These are phyloP conservation scores for Cutaneotrichosporon dermatis DNA, from an alignment of 1,284 basidiomycete species.

Conservation along the genomic window DNA sequence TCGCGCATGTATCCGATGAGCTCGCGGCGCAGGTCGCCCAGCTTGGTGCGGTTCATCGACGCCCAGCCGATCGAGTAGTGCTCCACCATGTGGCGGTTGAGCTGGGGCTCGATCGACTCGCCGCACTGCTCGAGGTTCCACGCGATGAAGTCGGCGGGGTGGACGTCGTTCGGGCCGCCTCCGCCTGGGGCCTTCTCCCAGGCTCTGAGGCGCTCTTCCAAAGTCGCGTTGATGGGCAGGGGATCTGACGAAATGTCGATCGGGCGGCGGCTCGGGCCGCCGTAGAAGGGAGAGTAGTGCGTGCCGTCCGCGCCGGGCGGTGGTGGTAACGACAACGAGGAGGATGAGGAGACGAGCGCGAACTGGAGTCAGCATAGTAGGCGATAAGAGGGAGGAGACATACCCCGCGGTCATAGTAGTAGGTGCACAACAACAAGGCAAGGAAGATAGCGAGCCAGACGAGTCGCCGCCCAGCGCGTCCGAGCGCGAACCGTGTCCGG, in stretches of 20 bases:
- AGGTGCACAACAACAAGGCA: too few relatives aligned
- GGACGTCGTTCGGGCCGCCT: slow-evolving; percentile 42
- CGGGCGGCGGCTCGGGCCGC: slow-evolving; percentile 15
- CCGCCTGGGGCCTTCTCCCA: slow-evolving; percentile 50
- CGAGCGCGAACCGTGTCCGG: too few relatives aligned
- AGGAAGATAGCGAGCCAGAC: too few relatives aligned
- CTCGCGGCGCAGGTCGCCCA: slow-evolving; percentile 40
- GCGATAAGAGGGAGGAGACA: too few relatives aligned
- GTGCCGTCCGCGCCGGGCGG: background rate
- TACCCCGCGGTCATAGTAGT: too few relatives aligned
- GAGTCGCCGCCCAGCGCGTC: too few relatives aligned
- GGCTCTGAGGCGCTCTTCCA: slow-evolving; percentile 46
- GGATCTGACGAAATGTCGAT: slow-evolving; percentile 47
- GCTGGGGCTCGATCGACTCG: slow-evolving; percentile 36
- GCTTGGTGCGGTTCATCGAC: slow-evolving; percentile 36
- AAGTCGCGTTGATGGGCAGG: slow-evolving; percentile 44
- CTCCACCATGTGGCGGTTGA: slow-evolving; percentile 47
- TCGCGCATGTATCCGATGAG: slow-evolving; percentile 43
- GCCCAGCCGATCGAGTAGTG: slow-evolving; percentile 45
- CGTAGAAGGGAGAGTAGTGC: slow-evolving; percentile 18
- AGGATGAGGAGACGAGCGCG: too few relatives aligned
- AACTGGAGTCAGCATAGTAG: too few relatives aligned
- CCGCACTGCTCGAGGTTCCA: slow-evolving; percentile 48
- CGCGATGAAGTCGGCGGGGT: slow-evolving; percentile 44
- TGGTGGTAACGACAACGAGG: too few relatives aligned